Evolutionary conservation across 257 asterid species (phyloP), one percentile per base, ranked within the genome.

Genomic region (Cruciata laevipes): DNA sequence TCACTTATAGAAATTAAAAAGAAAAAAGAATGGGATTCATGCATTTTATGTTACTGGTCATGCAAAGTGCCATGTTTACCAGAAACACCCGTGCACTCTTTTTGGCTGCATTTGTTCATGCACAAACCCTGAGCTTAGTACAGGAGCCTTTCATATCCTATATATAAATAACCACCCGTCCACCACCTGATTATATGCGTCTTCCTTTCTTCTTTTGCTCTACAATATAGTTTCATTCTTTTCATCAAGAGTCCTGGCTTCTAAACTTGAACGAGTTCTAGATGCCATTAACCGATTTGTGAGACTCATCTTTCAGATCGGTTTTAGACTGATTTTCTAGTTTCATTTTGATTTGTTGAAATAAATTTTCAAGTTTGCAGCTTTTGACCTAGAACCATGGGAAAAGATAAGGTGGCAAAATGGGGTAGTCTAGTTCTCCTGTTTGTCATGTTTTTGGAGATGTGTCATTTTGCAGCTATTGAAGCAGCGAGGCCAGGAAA

Each of bases 1-100:
- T 47, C 55, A 16, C 10, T 3, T 21, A 12, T 23, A 13, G 10
- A 23, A 68, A 35, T 11, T 30, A 23, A 38, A 58, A n/a, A 16
- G 0, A 6, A 59, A 69, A 47, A 59, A 33, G 42, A 17, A 30
- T 7, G 42, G 9, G 2, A 65, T 5, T 65, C 57, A 38, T 47
- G 25, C 47, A 24, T 23, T 23, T 31, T 25, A 42, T 42, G 51
- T 42, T 42, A 42, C 18, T 65, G 11, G 33, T 74, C 87, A 82
- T 63, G 85, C 85, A 70, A 66, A 68, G 65, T 81, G 79, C 44
- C 56, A 64, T 69, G 63, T 27, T 63, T 55, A 86, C 88, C 88
- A 59, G 75, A 38, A 66, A 60, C 64, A 73, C 61, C 38, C 56
- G 69, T 10, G 64, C 77, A 78, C 57, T 53, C 73, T 21, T 62